Percentiles rank a stretch among this genome's conserved stretches.
Evolutionary conservation across 73 alveolate species (phyloP).

Genomic region (Paramecium tetraurelia): DNA sequence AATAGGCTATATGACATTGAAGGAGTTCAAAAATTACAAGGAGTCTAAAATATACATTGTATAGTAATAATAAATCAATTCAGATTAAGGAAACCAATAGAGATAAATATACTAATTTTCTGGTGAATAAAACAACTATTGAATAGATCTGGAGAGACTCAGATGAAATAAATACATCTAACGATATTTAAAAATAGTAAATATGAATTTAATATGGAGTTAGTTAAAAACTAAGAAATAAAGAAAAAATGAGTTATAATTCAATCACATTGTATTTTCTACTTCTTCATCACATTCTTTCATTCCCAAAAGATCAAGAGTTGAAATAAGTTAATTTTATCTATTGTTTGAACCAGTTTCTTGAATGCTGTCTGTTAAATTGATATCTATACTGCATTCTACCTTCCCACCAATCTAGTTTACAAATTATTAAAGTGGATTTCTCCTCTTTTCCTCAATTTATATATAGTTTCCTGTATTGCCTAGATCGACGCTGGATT

Average conservation of each 20-base stretch:
- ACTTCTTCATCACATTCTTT: neutral
- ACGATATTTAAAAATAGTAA: too few species aligned
- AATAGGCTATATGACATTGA: too few species aligned
- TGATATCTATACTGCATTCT: constrained; percentile 22
- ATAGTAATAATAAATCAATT: too few species aligned
- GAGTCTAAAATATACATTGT: too few species aligned
- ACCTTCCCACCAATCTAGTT: constrained; percentile 6
- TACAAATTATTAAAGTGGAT: neutral
- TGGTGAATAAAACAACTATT: too few species aligned
- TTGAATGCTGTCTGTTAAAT: neutral
- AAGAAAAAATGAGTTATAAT: neutral
- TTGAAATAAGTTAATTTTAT: neutral
- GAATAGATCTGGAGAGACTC: too few species aligned
- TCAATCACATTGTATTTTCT: neutral
- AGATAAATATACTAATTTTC: too few species aligned
- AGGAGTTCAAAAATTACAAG: too few species aligned
- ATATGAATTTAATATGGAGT: too few species aligned
- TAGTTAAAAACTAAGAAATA: neutral
- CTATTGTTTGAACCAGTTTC: neutral
- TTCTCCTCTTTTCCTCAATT: neutral
- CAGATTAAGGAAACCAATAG: too few species aligned
- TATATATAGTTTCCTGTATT: neutral
- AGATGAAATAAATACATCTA: too few species aligned
- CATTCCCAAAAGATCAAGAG: neutral
- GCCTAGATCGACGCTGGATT: neutral